Evolutionary conservation across 192 early-diverging fungal species (phyloP).

Genomic region (Coemansia sp.): DNA sequence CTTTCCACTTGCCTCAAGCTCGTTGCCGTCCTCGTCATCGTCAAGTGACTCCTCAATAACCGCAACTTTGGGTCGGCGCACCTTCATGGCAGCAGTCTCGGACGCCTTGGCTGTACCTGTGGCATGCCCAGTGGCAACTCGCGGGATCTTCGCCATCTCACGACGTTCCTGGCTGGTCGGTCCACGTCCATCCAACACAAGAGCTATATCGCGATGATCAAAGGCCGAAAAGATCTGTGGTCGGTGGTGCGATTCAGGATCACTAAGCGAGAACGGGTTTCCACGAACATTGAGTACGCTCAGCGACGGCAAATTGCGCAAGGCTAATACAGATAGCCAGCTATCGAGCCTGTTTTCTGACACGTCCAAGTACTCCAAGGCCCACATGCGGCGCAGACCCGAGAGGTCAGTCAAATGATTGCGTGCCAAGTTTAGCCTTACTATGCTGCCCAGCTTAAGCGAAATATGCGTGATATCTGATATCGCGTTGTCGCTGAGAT

Average conservation of each 20-base stretch:
- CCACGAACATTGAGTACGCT: conserved; percentile 26
- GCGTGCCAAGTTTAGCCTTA: conserved; percentile 31
- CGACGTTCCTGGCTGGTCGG: conserved; percentile 40
- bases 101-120: conserved; percentile 5
- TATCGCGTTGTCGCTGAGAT: conserved; percentile 38
- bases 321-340: conserved; percentile 25
- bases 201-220: conserved; percentile 46
- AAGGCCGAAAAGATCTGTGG: conserved; percentile 51
- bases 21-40: conserved; percentile 10
- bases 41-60: conserved; percentile 50
- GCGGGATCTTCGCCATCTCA: conserved; percentile 50
- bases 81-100: conserved; percentile 7
- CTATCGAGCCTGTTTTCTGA: conserved; percentile 31
- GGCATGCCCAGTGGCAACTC: conserved; percentile 43
- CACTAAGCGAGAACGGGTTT: conserved; percentile 38
- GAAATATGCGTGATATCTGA: conserved; percentile 33
- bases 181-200: conserved; percentile 37
- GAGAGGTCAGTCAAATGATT: conserved; percentile 30
- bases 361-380: conserved; percentile 42
- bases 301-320: conserved; percentile 51
- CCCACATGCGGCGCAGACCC: conserved; percentile 48
- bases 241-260: conserved; percentile 13
- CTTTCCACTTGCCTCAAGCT: neutral
- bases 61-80: conserved; percentile 48
- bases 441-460: conserved; percentile 36